Evolutionary conservation across 1,284 basidiomycete species (phyloP), one percentile per base, ranked within the genome.

Genomic region (Puccinia hordei): DNA sequence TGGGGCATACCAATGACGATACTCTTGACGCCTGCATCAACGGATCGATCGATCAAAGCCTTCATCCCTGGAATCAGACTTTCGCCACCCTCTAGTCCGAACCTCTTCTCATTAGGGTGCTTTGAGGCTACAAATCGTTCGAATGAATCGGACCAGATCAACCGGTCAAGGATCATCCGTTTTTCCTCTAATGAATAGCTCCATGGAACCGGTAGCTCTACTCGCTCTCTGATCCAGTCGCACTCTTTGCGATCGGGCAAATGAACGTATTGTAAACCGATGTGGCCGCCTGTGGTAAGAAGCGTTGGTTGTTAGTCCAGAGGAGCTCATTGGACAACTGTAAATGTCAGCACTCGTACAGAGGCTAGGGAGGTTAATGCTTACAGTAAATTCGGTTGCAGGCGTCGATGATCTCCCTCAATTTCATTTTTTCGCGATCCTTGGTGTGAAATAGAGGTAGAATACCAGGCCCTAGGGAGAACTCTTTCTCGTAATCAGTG

Each of bases 1-100:
- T 99, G 97, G 53, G 97, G 95, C 97, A 99, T 99, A 85, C 97
- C 96, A 80, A 99, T 95, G 79, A 95, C 97, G 87, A 99, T 92
- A 85, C 94, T 91, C 87, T 95, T 95, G 84, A 98, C 92, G 75
- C 97, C 97, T 83, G 93, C 89, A 84, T 99, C 96, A 84, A 99
- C 97, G 24, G 95, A 95, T 82, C 95, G 92, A 87, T 99, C 97
- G 83, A 99, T 98, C 84, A 99, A 90, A 9, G 94, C 94, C 88
- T 99, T 99, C 94, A 99, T 97, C 84, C 97, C 97, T 65, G 97
- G 97, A 84, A 99, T 93, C 84, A 99, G 91, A 59, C 94, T 90
- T 88, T 99, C 97, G 87, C 95, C 97, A 82, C 97, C 97, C 87
- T 99, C 97, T 76, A 99, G 90, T 87, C 97, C 97, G 87, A 99